Evolutionary conservation across 23 red algal species (phyloP).

Genomic region (Gracilariopsis chorda): DNA sequence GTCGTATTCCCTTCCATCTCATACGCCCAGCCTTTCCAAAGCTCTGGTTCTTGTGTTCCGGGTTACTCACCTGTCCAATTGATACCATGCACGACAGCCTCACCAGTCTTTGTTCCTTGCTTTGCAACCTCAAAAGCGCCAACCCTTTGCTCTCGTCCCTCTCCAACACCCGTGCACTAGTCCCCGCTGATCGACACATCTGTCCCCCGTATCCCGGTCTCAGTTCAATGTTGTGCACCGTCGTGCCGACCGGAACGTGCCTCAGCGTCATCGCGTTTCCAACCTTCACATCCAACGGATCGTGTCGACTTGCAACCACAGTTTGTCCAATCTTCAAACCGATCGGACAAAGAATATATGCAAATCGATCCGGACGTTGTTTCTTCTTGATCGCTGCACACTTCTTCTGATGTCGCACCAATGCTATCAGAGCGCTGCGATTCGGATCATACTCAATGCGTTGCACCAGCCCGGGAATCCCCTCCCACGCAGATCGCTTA

Average conservation of each 20-base stretch:
- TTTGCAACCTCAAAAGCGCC: constrained; percentile 76
- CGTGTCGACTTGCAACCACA: constrained; percentile 58
- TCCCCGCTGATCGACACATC: constrained; percentile 93
- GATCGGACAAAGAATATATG: constrained; percentile 93
- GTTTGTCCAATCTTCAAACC: constrained; percentile 81
- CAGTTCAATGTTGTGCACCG: constrained; percentile 96
- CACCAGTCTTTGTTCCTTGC: constrained; percentile 88
- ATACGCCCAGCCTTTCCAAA: constrained; percentile 93
- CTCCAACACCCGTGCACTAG: constrained; percentile 83
- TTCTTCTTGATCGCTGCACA: constrained; percentile 19
- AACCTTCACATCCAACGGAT: constrained; percentile 71
- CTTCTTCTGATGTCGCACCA: constrained; percentile 73
- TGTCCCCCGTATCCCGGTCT: constrained; percentile 71
- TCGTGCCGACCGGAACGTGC: constrained; percentile 86
- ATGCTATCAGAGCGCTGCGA: constrained; percentile 82
- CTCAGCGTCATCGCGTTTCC: constrained; percentile 93
- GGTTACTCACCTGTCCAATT: constrained; percentile 91
- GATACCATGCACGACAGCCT: constrained; percentile 88
- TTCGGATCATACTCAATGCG: constrained; percentile 96
- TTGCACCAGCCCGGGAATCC: constrained; percentile 73
- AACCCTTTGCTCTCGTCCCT: constrained; percentile 59
- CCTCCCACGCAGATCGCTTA: constrained; percentile 64
- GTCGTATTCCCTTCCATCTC: constrained; percentile 80
- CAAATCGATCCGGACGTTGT: constrained; percentile 53
- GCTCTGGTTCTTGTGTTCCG: constrained; percentile 94